These are phyloP conservation scores for Nematocida sp. DNA, from an alignment of 371 early-diverging fungal species.

Conservation along the genomic window DNA sequence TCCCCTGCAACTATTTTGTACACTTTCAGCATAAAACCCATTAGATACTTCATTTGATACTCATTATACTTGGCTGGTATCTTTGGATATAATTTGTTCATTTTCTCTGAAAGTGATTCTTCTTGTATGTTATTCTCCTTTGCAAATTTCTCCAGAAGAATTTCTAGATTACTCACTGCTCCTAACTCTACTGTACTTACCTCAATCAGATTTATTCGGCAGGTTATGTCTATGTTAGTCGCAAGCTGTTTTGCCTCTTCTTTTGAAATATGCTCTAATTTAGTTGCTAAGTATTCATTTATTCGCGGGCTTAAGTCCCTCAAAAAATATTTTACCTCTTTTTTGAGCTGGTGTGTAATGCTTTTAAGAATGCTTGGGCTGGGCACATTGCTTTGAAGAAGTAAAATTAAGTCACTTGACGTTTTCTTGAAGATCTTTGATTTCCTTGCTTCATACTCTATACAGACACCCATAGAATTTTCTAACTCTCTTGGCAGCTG, in stretches of 20 bases:
- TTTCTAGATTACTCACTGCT: not conserved
- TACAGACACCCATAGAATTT: not conserved
- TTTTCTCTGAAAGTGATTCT: not conserved
- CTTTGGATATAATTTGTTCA: not conserved
- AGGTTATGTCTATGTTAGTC: not conserved
- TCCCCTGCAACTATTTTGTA: not conserved
- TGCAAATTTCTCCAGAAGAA: not conserved
- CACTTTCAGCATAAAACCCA: not conserved
- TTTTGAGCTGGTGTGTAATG: too few relatives aligned
- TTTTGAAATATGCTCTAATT: too few relatives aligned
- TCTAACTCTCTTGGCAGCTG: not conserved
- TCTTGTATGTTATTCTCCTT: not conserved
- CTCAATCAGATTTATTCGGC: not conserved
- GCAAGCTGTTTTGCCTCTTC: not conserved
- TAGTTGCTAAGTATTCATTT: too few relatives aligned
- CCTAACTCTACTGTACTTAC: not conserved
- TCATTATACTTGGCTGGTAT: not conserved
- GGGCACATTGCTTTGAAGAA: not conserved
- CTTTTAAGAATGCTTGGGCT: not conserved
- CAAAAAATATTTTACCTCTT: too few relatives aligned
- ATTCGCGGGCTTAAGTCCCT: too few relatives aligned
- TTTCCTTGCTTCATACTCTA: not conserved
- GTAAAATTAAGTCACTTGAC: not conserved
- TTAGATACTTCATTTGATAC: not conserved
- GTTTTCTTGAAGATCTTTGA: not conserved